These are phyloP conservation scores for Centaurea solstitialis DNA, from an alignment of 129 eudicot species.

Conservation along the genomic window DNA sequence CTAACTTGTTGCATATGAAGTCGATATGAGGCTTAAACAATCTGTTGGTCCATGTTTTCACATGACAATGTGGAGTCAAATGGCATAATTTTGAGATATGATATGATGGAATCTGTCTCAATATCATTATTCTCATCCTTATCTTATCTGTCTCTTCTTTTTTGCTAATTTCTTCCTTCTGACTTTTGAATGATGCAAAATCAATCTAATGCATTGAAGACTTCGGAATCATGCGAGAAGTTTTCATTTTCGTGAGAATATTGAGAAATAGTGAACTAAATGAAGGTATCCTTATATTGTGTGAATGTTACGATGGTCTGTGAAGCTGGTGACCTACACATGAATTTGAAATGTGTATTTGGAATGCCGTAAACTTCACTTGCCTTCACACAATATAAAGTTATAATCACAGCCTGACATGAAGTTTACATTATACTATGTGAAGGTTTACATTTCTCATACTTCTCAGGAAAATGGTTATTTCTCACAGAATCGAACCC, in stretches of 20 bases:
- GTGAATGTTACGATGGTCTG: not conserved
- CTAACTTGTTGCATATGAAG: not conserved
- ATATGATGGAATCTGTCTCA: not conserved
- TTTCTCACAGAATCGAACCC: not conserved
- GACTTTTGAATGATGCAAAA: slow-evolving; percentile 2
- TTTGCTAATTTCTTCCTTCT: not conserved
- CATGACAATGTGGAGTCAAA: too few species aligned
- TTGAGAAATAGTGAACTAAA: not conserved
- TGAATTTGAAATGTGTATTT: not conserved
- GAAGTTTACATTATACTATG: not conserved
- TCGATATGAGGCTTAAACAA: not conserved
- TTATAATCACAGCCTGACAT: not conserved
- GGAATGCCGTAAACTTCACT: not conserved
- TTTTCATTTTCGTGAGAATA: not conserved
- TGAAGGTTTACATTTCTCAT: not conserved
- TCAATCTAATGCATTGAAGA: not conserved
- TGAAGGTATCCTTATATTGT: not conserved
- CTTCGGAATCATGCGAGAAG: not conserved
- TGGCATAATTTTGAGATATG: too few species aligned
- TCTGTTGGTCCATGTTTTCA: not conserved
- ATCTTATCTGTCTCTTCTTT: not conserved
- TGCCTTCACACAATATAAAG: not conserved
- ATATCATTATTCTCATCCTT: not conserved
- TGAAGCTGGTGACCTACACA: not conserved
- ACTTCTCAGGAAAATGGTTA: not conserved